Conservation (phyloP, 805 yeast species). For the Saturnispora bothae region DNA sequence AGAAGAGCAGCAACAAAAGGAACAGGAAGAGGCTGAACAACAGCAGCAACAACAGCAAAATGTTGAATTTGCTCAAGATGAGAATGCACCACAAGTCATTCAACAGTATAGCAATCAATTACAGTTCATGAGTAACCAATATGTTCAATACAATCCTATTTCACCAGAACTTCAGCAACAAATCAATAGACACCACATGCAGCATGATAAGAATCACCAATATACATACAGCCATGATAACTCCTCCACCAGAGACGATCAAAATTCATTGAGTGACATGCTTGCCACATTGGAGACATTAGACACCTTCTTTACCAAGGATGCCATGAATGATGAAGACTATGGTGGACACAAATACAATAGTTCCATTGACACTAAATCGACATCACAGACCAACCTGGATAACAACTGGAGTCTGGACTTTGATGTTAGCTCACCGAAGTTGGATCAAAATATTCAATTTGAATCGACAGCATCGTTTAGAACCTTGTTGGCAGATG, state of each 20-base stretch:
- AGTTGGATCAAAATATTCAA: conserved; percentile 19
- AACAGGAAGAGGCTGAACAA: neutral
- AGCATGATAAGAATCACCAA: conserved; percentile 8
- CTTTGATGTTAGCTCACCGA: conserved; percentile 20
- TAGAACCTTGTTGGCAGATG: conserved; percentile 31
- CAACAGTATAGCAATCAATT: conserved; percentile 6
- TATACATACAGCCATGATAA: neutral
- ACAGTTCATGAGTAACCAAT: conserved; percentile 13
- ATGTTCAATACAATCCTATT: conserved; percentile 26
- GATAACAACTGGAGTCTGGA: conserved; percentile 17
- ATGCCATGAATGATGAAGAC: conserved; percentile 23
- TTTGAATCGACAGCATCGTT: conserved; percentile 58
- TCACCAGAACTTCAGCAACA: conserved; percentile 20
- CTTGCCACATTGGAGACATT: conserved; percentile 86
- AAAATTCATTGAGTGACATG: conserved; percentile 75
- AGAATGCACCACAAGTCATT: neutral
- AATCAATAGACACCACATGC: conserved; percentile 18
- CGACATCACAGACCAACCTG: conserved; percentile 31
- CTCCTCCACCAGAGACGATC: conserved; percentile 28
- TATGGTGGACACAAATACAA: conserved; percentile 34
- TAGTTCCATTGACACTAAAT: conserved; percentile 53
- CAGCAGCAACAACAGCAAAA: neutral
- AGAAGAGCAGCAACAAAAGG: conserved; percentile 22
- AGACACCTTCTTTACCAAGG: conserved; percentile 79
- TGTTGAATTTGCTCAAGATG: neutral